Percentiles rank a stretch among this genome's conserved stretches.
Evolutionary conservation across 371 early-diverging fungal species (phyloP).

Genomic region (Saksenaea vasiformis): DNA sequence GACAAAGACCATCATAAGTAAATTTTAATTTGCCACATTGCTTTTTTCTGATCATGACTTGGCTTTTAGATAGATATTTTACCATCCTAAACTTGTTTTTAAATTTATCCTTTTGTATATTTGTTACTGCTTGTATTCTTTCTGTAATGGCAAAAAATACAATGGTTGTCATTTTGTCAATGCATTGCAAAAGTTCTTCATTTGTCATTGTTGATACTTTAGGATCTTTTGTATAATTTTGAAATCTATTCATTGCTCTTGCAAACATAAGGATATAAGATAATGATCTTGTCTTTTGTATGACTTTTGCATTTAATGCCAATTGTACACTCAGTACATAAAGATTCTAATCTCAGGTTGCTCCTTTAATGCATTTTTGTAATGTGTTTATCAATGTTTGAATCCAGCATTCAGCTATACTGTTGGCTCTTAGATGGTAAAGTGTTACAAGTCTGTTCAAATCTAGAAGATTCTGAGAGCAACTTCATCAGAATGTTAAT

Average conservation of each 20-base stretch:
- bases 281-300: neutral
- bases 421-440: slow-evolving; percentile 24
- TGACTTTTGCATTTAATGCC: slow-evolving; percentile 2
- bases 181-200: neutral
- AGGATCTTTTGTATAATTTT: neutral
- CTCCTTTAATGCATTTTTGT: slow-evolving; percentile 14
- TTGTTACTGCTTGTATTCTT: neutral
- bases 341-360: slow-evolving; percentile 19
- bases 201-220: neutral
- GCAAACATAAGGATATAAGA: too few species aligned
- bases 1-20: too few species aligned
- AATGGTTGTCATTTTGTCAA: slow-evolving; percentile 4
- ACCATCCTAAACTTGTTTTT: slow-evolving; percentile 1
- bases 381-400: slow-evolving; percentile 10
- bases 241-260: too few species aligned
- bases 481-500: slow-evolving; percentile 7
- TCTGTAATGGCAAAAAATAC: slow-evolving; percentile 12
- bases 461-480: slow-evolving; percentile 3
- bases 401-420: too few species aligned
- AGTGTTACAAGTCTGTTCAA: slow-evolving; percentile 23
- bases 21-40: too few species aligned
- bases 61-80: too few species aligned
- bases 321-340: slow-evolving; percentile 23
- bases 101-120: neutral
- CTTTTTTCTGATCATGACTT: too few species aligned